A percentile compares a stretch with the other conserved stretches of the same genome.
phyloP scores from a whole-genome alignment of 768 basidiomycete species.

The Amanita brunnescens region DNA sequence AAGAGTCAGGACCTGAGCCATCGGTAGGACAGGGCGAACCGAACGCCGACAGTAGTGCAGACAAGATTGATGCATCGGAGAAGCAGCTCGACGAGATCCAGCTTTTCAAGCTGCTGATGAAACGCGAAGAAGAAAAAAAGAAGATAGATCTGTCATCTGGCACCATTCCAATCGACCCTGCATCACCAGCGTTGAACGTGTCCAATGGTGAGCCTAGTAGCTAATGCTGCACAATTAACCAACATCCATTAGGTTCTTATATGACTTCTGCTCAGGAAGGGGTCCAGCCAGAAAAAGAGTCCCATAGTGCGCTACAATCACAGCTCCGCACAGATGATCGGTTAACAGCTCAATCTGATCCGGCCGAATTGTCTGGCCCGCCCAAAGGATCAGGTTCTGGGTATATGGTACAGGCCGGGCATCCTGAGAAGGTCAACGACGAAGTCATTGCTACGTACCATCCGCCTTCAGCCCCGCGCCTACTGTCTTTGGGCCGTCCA shows the following conservation, averaged over 20 bases:
- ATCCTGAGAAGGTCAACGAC: neutral
- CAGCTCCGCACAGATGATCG: neutral
- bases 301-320: neutral
- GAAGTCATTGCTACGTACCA: constrained; percentile 26
- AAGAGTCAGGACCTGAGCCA: neutral
- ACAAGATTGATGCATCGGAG: constrained; percentile 19
- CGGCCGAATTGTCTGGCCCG: neutral
- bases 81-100: constrained; percentile 73
- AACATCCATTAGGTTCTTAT: neutral
- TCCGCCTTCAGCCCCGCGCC: constrained; percentile 42
- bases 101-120: constrained; percentile 77
- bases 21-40: constrained; percentile 5
- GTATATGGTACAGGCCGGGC: constrained; percentile 10
- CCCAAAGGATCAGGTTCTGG: neutral
- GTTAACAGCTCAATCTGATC: neutral
- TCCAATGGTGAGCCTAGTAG: neutral
- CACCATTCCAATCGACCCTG: constrained; percentile 4
- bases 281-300: neutral
- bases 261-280: neutral
- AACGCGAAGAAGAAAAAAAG: constrained; percentile 55
- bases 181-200: neutral
- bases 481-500: constrained; percentile 37
- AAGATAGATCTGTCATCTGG: constrained; percentile 17
- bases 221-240: neutral
- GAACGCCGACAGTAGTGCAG: constrained; percentile 10